Percentiles rank a stretch among this genome's conserved stretches.
Evolutionary conservation across 2,329 filamentous ascomycete species (phyloP).

Genomic region (Aspergillus versicolor): DNA sequence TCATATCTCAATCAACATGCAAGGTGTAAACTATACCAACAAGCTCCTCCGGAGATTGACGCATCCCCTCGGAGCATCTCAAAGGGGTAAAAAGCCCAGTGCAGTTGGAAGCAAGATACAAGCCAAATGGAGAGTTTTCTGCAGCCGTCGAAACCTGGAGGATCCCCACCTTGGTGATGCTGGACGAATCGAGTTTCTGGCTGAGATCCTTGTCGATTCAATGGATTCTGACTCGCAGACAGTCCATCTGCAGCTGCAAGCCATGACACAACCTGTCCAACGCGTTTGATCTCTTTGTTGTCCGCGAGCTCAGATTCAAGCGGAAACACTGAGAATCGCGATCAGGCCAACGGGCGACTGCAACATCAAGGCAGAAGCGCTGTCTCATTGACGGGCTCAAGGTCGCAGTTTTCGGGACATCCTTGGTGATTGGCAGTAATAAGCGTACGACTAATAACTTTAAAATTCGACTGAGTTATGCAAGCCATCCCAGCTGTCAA

Average conservation of each 20-base stretch:
- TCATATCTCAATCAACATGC: conserved; percentile 20
- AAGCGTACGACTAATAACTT: conserved; percentile 14
- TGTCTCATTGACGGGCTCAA: not conserved
- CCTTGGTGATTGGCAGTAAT: not conserved
- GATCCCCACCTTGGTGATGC: conserved; percentile 13
- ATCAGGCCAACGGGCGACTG: not conserved
- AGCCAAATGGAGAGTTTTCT: conserved; percentile 15
- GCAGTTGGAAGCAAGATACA: not conserved
- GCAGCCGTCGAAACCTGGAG: conserved; percentile 19
- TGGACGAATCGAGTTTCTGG: conserved; percentile 14
- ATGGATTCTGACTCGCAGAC: conserved; percentile 20
- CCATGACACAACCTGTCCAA: conserved; percentile 13
- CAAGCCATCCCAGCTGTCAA: conserved; percentile 9
- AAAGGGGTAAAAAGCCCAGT: conserved; percentile 13
- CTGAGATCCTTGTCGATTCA: conserved; percentile 13
- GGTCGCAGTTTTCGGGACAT: not conserved
- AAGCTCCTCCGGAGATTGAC: conserved; percentile 3
- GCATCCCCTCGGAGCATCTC: conserved; percentile 9
- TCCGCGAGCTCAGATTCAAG: not conserved
- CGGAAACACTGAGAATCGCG: not conserved
- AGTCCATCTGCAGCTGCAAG: conserved; percentile 19
- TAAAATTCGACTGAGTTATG: conserved; percentile 14
- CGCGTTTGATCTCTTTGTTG: conserved; percentile 5
- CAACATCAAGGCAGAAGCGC: not conserved
- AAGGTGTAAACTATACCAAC: conserved; percentile 12